Evolutionary conservation across 2,329 filamentous ascomycete genomes (phyloP).

Genomic region (Verticillium zaregamsianum): DNA sequence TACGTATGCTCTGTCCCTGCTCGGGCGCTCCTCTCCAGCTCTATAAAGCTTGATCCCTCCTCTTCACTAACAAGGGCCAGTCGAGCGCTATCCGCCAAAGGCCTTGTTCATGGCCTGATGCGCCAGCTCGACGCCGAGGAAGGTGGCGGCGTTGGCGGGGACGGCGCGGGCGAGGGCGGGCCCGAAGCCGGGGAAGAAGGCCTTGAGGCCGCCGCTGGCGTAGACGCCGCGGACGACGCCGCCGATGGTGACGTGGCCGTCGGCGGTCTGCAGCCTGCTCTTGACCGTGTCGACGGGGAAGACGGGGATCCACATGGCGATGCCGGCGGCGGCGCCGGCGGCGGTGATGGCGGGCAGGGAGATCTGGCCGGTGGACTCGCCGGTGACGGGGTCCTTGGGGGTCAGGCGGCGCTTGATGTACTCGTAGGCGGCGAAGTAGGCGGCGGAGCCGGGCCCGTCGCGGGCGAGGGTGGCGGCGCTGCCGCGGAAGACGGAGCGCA

Average conservation of each 20-base stretch:
- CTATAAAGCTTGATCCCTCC: neutral
- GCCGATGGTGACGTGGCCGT: slow-evolving; percentile 75
- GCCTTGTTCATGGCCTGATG: slow-evolving; percentile 78
- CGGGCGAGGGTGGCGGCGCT: slow-evolving; percentile 86
- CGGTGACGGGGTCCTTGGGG: slow-evolving; percentile 70
- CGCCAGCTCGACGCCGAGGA: slow-evolving; percentile 79
- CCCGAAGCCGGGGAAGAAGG: slow-evolving; percentile 96
- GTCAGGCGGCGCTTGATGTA: slow-evolving; percentile 86
- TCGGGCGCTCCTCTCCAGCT: neutral
- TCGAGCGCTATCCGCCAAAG: slow-evolving; percentile 40
- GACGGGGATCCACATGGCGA: slow-evolving; percentile 99
- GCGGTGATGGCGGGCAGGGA: slow-evolving; percentile 78
- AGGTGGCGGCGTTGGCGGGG: slow-evolving; percentile 94
- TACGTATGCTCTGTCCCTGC: no score
- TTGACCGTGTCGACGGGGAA: slow-evolving; percentile 98
- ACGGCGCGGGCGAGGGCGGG: slow-evolving; percentile 90
- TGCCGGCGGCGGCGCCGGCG: slow-evolving; percentile 84
- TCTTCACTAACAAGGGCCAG: neutral
- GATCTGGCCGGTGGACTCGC: slow-evolving; percentile 70
- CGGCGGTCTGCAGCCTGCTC: slow-evolving; percentile 85
- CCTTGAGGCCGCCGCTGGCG: slow-evolving; percentile 73
- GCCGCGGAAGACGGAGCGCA: slow-evolving; percentile 90
- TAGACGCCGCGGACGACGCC: slow-evolving; percentile 83
- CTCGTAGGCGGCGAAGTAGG: slow-evolving; percentile 97
- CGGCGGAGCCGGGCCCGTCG: slow-evolving; percentile 87